Conservation (phyloP, 805 yeast species). For the Komagataella kurtzmanii region DNA sequence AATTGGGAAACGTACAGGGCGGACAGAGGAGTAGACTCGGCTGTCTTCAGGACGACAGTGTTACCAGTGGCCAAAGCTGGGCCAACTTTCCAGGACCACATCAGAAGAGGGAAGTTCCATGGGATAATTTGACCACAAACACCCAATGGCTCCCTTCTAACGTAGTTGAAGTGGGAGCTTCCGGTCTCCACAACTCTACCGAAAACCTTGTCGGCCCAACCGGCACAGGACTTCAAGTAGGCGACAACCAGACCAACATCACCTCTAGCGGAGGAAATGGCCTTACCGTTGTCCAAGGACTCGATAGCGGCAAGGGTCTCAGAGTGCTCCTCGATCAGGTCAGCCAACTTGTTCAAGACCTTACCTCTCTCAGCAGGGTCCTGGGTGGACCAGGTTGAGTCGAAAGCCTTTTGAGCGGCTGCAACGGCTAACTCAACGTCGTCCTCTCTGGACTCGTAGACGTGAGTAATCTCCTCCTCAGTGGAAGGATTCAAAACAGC, state of each 20-base stretch:
- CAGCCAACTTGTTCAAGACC: slow-evolving; percentile 61
- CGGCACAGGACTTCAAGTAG: slow-evolving; percentile 76
- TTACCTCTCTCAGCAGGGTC: slow-evolving; percentile 60
- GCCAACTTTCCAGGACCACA: slow-evolving; percentile 92
- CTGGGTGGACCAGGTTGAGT: slow-evolving; percentile 47
- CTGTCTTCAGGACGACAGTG: slow-evolving; percentile 77
- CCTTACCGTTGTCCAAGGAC: slow-evolving; percentile 83
- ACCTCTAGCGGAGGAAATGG: slow-evolving; percentile 53
- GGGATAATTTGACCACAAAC: slow-evolving; percentile 95
- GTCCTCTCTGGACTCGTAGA: slow-evolving; percentile 63
- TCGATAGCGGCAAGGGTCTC: slow-evolving; percentile 72
- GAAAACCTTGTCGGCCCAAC: slow-evolving; percentile 79
- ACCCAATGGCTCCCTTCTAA: slow-evolving; percentile 84
- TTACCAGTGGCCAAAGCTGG: slow-evolving; percentile 91
- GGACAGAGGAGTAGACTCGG: slow-evolving; percentile 86
- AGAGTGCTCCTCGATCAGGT: slow-evolving; percentile 55
- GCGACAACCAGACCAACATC: slow-evolving; percentile 61
- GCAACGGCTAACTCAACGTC: slow-evolving; percentile 80
- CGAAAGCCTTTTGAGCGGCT: slow-evolving; percentile 73
- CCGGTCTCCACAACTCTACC: slow-evolving; percentile 74
- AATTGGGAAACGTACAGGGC: slow-evolving; percentile 64
- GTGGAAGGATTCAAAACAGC: slow-evolving; percentile 56
- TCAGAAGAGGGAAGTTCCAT: slow-evolving; percentile 92
- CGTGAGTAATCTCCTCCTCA: slow-evolving; percentile 54
- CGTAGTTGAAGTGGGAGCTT: slow-evolving; percentile 56